phyloP scores from a whole-genome alignment of 208 protist species.

The Acanthamoeba lenticulata region DNA sequence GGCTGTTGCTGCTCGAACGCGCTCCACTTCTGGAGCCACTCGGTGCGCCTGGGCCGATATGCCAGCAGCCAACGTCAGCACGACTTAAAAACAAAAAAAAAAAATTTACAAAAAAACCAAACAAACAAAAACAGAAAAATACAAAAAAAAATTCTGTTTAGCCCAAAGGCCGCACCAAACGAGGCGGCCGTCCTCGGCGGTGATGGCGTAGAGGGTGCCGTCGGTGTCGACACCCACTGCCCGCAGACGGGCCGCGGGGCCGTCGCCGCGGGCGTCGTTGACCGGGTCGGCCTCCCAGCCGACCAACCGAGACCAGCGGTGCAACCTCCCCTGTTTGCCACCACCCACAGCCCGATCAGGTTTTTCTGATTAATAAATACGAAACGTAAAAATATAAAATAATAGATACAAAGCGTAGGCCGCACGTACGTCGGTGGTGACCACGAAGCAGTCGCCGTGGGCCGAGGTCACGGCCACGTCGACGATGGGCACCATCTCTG shows the following conservation, averaged over 20 bases:
- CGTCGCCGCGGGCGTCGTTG: not conserved
- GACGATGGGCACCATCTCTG: not conserved
- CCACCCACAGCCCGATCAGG: not conserved
- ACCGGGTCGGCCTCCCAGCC: not conserved
- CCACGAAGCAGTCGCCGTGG: not conserved
- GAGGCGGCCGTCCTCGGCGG: not conserved
- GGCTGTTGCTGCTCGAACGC: too few species aligned
- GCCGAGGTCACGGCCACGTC: not conserved
- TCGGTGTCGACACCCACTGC: not conserved
- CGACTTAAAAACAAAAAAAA: not conserved
- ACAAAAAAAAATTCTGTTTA: too few species aligned
- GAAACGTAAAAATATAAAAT: too few species aligned
- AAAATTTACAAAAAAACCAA: too few species aligned
- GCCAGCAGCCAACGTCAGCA: not conserved
- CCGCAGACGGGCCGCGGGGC: too few species aligned
- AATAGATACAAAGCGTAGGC: not conserved
- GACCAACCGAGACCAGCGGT: not conserved
- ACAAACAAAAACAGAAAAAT: too few species aligned
- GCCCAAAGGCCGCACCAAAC: not conserved
- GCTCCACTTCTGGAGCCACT: constrained; percentile 31
- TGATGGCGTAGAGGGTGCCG: not conserved
- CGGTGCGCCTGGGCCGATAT: not conserved
- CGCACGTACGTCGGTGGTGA: not conserved
- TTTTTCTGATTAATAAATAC: not conserved
- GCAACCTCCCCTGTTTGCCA: not conserved